Conservation (phyloP, 2,329 filamentous ascomycete species). For the Neofusicoccum sp. region DNA sequence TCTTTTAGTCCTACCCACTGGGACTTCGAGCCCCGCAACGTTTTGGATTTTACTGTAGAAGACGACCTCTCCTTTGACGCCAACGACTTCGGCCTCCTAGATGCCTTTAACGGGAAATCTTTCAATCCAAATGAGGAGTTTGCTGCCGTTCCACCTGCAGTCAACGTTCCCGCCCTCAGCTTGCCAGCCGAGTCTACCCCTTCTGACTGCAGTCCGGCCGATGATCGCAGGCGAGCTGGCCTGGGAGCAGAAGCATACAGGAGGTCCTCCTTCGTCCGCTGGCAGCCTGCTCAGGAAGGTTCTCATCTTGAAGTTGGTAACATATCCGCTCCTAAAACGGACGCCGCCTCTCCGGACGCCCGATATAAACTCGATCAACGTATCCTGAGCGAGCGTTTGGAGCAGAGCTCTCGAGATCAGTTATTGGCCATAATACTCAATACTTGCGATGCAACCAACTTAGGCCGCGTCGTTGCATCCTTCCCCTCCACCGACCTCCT, state of each 20-base stretch:
- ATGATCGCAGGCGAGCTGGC: not conserved
- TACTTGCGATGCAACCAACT: conserved; percentile 53
- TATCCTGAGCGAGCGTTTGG: conserved; percentile 2
- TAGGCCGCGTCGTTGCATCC: conserved; percentile 54
- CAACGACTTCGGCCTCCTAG: conserved; percentile 45
- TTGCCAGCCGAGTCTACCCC: not conserved
- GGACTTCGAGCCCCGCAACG: conserved; percentile 38
- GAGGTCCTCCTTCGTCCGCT: conserved; percentile 11
- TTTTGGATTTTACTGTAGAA: conserved; percentile 46
- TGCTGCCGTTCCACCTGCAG: not conserved
- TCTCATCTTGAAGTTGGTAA: conserved; percentile 5
- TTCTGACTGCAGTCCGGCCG: not conserved
- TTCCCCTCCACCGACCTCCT: conserved; percentile 62
- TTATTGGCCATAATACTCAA: conserved; percentile 64
- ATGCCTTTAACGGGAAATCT: conserved; percentile 45
- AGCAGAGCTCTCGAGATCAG: conserved; percentile 49
- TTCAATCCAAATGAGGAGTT: conserved; percentile 31
- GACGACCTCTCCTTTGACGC: conserved; percentile 47
- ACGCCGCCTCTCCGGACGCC: not conserved
- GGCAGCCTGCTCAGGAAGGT: conserved; percentile 12
- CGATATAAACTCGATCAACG: conserved; percentile 12
- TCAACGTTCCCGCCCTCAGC: not conserved
- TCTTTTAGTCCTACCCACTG: conserved; percentile 4
- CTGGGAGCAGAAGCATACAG: conserved; percentile 12
- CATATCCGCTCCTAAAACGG: not conserved